These are phyloP conservation scores for Penicillium palitans DNA, from an alignment of 2,329 filamentous ascomycete genomes.

Conservation along the genomic window DNA sequence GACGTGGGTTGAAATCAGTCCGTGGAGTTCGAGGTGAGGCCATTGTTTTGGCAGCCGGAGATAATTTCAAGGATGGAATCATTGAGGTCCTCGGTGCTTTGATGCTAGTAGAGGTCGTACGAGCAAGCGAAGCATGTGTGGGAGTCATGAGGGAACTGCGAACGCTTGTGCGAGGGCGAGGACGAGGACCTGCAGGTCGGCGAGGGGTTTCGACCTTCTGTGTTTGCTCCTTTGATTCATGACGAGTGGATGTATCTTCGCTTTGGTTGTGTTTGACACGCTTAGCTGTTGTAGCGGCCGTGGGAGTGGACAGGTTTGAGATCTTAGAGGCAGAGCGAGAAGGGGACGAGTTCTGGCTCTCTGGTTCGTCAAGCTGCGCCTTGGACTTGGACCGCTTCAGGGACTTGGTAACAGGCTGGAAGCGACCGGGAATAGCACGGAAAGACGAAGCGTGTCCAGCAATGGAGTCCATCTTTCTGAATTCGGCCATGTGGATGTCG, in stretches of 20 bases:
- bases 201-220: conserved; percentile 21
- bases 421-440: conserved; percentile 50
- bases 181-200: conserved; percentile 31
- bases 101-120: conserved; percentile 51
- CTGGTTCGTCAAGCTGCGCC: conserved; percentile 64
- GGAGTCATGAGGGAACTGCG: conserved; percentile 68
- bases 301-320: conserved; percentile 34
- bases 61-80: conserved; percentile 54
- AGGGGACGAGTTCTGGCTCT: conserved; percentile 46
- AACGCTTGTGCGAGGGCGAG: conserved; percentile 45
- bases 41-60: conserved; percentile 55
- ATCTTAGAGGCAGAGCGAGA: conserved; percentile 33
- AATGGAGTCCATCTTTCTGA: conserved; percentile 98
- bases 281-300: conserved; percentile 58
- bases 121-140: conserved; percentile 71
- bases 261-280: conserved; percentile 66
- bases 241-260: conserved; percentile 68
- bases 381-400: conserved; percentile 59
- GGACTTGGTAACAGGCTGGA: conserved; percentile 42
- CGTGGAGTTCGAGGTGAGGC: conserved; percentile 46
- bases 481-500: conserved; percentile 79
- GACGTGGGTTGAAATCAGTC: conserved; percentile 49
- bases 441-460: conserved; percentile 78
- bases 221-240: conserved; percentile 31
- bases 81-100: conserved; percentile 57